Base-by-base conservation (phyloP, 2,329 filamentous ascomycete genomes). In the Helotiales sp. region DNA sequence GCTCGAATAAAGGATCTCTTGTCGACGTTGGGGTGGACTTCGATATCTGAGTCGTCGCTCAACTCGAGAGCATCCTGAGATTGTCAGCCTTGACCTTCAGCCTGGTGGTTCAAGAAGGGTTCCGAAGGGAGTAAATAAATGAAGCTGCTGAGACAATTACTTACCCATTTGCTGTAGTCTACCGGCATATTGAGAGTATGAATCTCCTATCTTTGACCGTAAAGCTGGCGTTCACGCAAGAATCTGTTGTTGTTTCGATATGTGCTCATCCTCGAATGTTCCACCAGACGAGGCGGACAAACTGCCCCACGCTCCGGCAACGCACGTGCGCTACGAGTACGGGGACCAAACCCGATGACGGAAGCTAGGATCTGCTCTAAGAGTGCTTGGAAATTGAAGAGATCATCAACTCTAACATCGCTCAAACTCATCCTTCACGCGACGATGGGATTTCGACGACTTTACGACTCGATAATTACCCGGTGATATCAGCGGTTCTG, bases 21-120 rank as follows among this genome's bases (percentile, higher is more conserved):
- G 79, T 99, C 95, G 73, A 99, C 95, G 73, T 99, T 99, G 60
- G 95, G 95, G 75, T 99, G 95, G 52, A 98, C 95, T 77, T 99
- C 95, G 69, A 99, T 88, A 71, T 99, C 95, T 52, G 92, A 97
- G 76, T 99, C 95, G 76, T 99, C 95, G 70, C 91, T 96, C 72
- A 99, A 87, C 85, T 99, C 95, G 71, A 99, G 84, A 59, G 89
- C 88, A 73, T 98, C 90, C 87, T 90, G 60, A 27, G 42, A 57
- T 44, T 57, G 66, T 73, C 60, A 73, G 71, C 66, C 61, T 68
- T 54, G 64, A 63, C 58, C 38, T 67, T 67, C 64, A 68, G 63
- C 61, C 65, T 69, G 64, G 58, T 64, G 61, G 54, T 27, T 52
- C 38, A 52, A n/a, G 34, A 52, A 47, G 52, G 31, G 27, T 33